Evolutionary conservation across 345 rosid genomes (phyloP).

Genomic region (Boechera divaricarpa): DNA sequence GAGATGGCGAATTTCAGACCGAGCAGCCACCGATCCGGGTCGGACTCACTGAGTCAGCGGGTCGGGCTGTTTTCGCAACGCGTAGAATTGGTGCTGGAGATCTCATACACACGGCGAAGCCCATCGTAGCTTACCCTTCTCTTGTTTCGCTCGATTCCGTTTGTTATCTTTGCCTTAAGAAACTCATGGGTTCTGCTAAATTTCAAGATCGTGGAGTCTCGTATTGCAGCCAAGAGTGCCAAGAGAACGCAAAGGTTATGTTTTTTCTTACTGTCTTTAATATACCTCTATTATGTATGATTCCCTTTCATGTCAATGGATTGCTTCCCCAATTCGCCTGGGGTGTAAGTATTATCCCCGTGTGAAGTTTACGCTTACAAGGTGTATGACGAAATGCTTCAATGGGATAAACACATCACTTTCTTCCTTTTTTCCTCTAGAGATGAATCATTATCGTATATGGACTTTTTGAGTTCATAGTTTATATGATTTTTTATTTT

Average conservation of each 20-base stretch:
- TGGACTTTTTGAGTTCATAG: background rate
- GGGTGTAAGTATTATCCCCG: background rate
- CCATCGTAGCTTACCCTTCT: slow-evolving; percentile 64
- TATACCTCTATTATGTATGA: background rate
- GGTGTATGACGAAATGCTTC: slow-evolving; percentile 55
- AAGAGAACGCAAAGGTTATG: slow-evolving; percentile 57
- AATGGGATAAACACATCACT: background rate
- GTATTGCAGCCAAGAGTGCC: slow-evolving; percentile 66
- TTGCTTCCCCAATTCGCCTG: background rate
- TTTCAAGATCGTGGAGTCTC: slow-evolving; percentile 48
- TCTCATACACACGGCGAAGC: slow-evolving; percentile 83
- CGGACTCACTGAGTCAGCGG: slow-evolving; percentile 71
- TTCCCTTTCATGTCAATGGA: background rate
- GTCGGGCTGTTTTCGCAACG: slow-evolving; percentile 86
- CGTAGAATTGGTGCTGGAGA: slow-evolving; percentile 73
- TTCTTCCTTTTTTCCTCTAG: background rate
- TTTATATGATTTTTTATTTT: background rate
- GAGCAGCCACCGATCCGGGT: slow-evolving; percentile 76
- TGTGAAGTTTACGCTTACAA: slow-evolving; percentile 26
- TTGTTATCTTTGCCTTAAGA: slow-evolving; percentile 76
- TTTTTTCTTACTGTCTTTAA: background rate
- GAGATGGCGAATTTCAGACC: slow-evolving; percentile 31
- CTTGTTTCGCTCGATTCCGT: slow-evolving; percentile 48
- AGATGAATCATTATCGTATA: background rate
- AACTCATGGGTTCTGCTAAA: slow-evolving; percentile 37